These are phyloP conservation scores for Rhododendron kiyosumense DNA, from an alignment of 148 eudicot genomes.

Conservation along the genomic window DNA sequence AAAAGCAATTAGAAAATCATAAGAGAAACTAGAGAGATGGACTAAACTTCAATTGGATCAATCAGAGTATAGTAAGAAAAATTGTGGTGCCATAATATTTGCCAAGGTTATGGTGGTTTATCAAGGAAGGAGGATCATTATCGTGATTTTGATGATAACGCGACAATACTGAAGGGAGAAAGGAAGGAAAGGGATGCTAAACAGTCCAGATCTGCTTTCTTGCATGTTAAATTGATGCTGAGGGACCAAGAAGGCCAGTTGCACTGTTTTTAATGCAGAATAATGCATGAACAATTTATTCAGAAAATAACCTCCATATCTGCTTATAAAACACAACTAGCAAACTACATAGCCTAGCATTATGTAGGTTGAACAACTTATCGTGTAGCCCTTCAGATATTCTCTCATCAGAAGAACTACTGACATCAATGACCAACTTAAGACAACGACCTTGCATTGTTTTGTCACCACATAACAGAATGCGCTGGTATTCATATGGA, in stretches of 20 bases:
- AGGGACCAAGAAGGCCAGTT: background rate
- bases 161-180: background rate
- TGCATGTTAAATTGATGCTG: background rate
- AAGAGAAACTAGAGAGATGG: background rate
- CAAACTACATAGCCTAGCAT: background rate
- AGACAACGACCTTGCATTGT: background rate
- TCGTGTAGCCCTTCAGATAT: background rate
- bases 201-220: background rate
- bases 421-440: background rate
- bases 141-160: background rate
- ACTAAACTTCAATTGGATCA: background rate
- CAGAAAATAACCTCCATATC: background rate
- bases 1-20: background rate
- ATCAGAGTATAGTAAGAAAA: background rate
- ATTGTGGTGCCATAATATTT: background rate
- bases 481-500: background rate
- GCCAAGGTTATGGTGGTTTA: background rate
- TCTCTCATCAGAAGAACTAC: slow-evolving; percentile 1
- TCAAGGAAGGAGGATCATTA: background rate
- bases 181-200: background rate
- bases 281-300: background rate
- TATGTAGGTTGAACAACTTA: background rate
- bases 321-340: background rate
- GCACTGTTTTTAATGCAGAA: background rate
- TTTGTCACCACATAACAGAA: background rate